phyloP scores from a whole-genome alignment of 1,284 basidiomycete species.

The Tilletia walkeri region DNA sequence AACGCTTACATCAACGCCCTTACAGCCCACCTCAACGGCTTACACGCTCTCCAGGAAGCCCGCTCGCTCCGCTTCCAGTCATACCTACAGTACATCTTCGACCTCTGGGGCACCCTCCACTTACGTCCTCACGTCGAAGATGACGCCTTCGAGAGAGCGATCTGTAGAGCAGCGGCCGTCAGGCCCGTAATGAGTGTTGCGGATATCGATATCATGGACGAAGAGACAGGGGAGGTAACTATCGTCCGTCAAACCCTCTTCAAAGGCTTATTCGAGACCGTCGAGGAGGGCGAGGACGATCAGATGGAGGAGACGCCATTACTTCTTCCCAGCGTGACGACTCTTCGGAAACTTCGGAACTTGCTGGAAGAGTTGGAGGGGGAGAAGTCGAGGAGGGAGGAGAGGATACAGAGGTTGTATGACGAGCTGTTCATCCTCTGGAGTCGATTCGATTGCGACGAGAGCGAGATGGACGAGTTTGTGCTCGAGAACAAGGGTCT shows the following conservation, averaged over 20 bases:
- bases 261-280: not conserved
- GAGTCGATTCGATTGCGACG: conserved; percentile 51
- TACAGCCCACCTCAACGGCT: not conserved
- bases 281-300: not conserved
- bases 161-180: conserved; percentile 1
- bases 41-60: not conserved
- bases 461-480: conserved; percentile 53
- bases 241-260: not conserved
- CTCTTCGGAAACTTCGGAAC: not conserved
- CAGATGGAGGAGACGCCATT: not conserved
- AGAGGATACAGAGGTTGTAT: conserved; percentile 49
- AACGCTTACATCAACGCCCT: not conserved
- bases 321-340: conserved; percentile 3
- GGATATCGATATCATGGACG: not conserved
- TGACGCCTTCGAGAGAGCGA: conserved; percentile 11
- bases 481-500: conserved; percentile 64
- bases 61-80: not conserved
- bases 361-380: conserved; percentile 31
- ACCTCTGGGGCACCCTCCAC: conserved; percentile 11
- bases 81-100: conserved; percentile 1
- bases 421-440: conserved; percentile 54
- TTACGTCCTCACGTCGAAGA: not conserved
- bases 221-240: not conserved
- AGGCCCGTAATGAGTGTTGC: not conserved
- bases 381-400: conserved; percentile 46